Base-by-base conservation (phyloP, 495 filamentous ascomycete species). In the Penicillium bovifimosum region DNA sequence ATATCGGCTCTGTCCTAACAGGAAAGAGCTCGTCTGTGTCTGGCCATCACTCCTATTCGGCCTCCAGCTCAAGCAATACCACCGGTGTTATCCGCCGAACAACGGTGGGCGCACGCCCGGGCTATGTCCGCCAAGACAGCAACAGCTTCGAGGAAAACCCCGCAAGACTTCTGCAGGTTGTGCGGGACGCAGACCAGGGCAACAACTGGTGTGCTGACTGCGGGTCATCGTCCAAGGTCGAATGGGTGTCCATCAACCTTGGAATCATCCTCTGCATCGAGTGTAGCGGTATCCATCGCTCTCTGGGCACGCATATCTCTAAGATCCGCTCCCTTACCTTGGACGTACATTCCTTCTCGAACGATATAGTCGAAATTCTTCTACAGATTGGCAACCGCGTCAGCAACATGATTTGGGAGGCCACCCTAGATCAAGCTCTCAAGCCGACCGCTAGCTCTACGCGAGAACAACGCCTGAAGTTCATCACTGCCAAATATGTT, bases 191-290 rank as follows among this genome's bases (percentile, higher is more conserved):
- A 29, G 95, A 97, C 55, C 86, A 96, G 56, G 90, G 89, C 16
- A 99, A 99, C 67, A 87, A 83, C 47, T 88, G 86, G 82, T 99
- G 93, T 67, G 93, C 92, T 18, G 93, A 99, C 63, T 99, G 93
- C 64, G 90, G 88, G 11, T 95, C 91, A 18, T 84, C 85, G 27
- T 80, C 84, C 56, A 96, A 95, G 68, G 89, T 95, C 14, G 95
- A 99, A 67, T 99, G 93, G 93, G 93, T 96, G 34, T 96, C 92
- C 1, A 96, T 99, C 66, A 99, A 99, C 59, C 80, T 99, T 3
- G 95, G 87, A 27, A 95, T 97, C 47, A 84, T 97, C 28, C 79
- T 99, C 13, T 99, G 93, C 71, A 99, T 99, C 55, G 93, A 99
- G 67, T 99, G 93, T 69, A 93, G 90, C 61, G 93, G 93, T 60